Evolutionary conservation across 176 grass and related monocot genomes (phyloP), one percentile per base, ranked within the genome.

Genomic region (Typha latifolia): DNA sequence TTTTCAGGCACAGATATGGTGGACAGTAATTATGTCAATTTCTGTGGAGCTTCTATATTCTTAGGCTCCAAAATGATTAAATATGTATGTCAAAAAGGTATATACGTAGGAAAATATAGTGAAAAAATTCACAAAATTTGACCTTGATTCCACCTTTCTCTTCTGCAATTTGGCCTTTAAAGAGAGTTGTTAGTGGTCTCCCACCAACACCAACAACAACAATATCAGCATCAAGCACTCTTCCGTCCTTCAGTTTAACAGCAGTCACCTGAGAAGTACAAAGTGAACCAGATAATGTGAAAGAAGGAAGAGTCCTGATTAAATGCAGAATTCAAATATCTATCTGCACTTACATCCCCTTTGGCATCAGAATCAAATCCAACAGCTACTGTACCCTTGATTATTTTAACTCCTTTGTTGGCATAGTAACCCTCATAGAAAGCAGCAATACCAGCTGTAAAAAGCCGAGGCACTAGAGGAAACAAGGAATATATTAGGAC

Each of bases 141-240:
- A 96, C 93, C 93, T 96, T 91, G 74, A 96, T 96, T 96, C 93
- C 93, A 69, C 93, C 88, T 79, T 91, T 96, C 52, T 96, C 93
- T 74, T 96, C 93, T 0, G 37, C 72, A 70, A 96, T 51, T 78
- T 96, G 93, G 48, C 88, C 93, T 77, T 96, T 96, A 65, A 96
- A 89, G 31, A 96, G 80, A 64, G 61, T 78, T 62, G 72, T 89
- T 62, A 96, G 82, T 3, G 93, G 88, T 70, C 85, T 84, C 21
- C 51, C 88, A 48, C 93, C 93, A 75, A 96, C 93, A 80, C 93
- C 93, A 5, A 97, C 93, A 76, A 97, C 71, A 66, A 92, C 93
- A 77, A 97, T 80, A 73, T 97, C 88, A 27, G 88, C 82, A 61
- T 82, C 88, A 15, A 92, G 75, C 51, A 84, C 83, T 43, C 69